Evolutionary conservation across 345 rosid genomes (phyloP).

Genomic region (Eucalyptus caleyi): DNA sequence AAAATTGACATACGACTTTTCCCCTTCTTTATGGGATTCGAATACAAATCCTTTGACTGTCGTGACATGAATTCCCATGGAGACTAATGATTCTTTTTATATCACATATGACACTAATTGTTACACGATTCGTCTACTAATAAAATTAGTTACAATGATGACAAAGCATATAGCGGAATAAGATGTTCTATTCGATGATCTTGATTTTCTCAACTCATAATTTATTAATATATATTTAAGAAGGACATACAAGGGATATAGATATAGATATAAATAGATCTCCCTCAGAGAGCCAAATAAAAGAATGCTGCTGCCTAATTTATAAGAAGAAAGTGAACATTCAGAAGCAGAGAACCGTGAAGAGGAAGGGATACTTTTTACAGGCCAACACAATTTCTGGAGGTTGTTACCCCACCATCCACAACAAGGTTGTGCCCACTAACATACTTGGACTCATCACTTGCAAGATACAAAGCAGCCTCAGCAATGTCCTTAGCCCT

Average conservation of each 20-base stretch:
- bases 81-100: background rate
- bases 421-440: slow-evolving; percentile 87
- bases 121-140: background rate
- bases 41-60: background rate
- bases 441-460: slow-evolving; percentile 80
- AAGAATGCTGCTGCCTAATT: background rate
- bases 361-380: background rate
- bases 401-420: slow-evolving; percentile 72
- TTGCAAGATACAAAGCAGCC: slow-evolving; percentile 68
- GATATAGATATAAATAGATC: background rate
- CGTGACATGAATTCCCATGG: background rate
- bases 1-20: background rate
- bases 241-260: background rate
- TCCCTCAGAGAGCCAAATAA: background rate
- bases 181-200: background rate
- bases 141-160: background rate
- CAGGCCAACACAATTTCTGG: slow-evolving; percentile 74
- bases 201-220: background rate
- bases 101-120: background rate
- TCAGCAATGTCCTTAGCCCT: slow-evolving; percentile 67
- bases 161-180: background rate
- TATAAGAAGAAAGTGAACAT: background rate
- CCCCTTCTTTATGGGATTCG: background rate
- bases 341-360: background rate
- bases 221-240: background rate